These are phyloP conservation scores for Lanmaoa rubissima DNA, from an alignment of 768 basidiomycete species.

Conservation along the genomic window DNA sequence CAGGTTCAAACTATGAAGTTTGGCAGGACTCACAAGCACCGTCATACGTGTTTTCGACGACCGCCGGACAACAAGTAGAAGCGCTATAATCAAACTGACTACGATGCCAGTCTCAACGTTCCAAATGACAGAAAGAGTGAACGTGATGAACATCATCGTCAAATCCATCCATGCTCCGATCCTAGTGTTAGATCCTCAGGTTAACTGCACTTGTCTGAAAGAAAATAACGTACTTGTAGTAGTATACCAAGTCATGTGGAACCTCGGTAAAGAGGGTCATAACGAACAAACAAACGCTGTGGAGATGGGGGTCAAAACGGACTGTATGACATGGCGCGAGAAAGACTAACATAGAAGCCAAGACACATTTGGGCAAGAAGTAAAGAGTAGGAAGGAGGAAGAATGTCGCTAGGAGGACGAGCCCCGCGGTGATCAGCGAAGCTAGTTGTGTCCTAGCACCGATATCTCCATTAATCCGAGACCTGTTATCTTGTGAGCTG, in stretches of 20 bases:
- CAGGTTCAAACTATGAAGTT: neutral
- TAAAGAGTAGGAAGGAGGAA: conserved; percentile 85
- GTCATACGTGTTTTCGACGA: conserved; percentile 90
- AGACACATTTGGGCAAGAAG: conserved; percentile 85
- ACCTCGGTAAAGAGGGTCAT: conserved; percentile 81
- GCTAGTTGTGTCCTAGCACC: conserved; percentile 91
- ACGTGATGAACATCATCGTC: conserved; percentile 83
- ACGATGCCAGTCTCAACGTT: conserved; percentile 90
- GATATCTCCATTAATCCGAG: conserved; percentile 86
- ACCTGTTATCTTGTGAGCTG: conserved; percentile 35
- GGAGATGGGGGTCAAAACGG: conserved; percentile 4
- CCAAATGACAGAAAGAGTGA: conserved; percentile 84
- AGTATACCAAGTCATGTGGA: conserved; percentile 84
- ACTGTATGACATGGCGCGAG: conserved; percentile 1
- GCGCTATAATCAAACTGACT: conserved; percentile 83
- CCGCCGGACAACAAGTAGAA: conserved; percentile 85
- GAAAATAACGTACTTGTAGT: conserved; percentile 61
- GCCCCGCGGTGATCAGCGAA: conserved; percentile 67
- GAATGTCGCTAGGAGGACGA: conserved; percentile 83
- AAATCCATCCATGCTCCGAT: conserved; percentile 95
- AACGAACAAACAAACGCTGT: conserved; percentile 80
- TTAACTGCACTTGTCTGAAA: neutral
- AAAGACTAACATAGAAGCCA: conserved; percentile 75
- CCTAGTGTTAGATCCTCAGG: conserved; percentile 24
- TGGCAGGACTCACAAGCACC: conserved; percentile 57